A percentile compares a stretch with the other conserved stretches of the same genome.
Evolutionary conservation across 768 basidiomycete species (phyloP).

Genomic region (Auricularia auricula-judae): DNA sequence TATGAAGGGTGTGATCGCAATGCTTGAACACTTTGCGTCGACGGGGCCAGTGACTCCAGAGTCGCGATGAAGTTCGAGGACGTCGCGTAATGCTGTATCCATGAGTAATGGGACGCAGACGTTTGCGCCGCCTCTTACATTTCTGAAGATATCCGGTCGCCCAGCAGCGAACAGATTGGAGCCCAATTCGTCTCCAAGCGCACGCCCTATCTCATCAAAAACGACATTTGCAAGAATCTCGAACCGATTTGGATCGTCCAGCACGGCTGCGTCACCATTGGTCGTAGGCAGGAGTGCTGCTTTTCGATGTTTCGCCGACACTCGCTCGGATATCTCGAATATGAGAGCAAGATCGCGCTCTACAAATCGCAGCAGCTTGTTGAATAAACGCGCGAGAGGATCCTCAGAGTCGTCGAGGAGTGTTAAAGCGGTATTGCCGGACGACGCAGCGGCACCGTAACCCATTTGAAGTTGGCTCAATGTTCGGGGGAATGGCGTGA

Average conservation of each 20-base stretch:
- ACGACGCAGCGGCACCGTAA: slow-evolving; percentile 11
- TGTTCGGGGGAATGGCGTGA: slow-evolving; percentile 37
- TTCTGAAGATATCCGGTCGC: slow-evolving; percentile 79
- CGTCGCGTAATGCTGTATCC: slow-evolving; percentile 65
- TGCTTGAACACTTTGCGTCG: slow-evolving; percentile 50
- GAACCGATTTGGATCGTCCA: slow-evolving; percentile 35
- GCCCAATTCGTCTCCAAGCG: slow-evolving; percentile 81
- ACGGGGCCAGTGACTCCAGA: slow-evolving; percentile 75
- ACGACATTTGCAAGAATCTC: slow-evolving; percentile 81
- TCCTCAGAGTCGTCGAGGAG: slow-evolving; percentile 58
- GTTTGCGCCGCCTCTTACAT: slow-evolving; percentile 34
- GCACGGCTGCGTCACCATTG: slow-evolving; percentile 8
- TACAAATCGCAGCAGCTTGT: slow-evolving; percentile 69
- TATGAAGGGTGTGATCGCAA: slow-evolving; percentile 70
- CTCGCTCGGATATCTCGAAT: slow-evolving; percentile 66
- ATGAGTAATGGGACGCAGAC: neutral
- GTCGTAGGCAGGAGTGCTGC: slow-evolving; percentile 4
- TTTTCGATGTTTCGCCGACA: slow-evolving; percentile 33
- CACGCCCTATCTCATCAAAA: slow-evolving; percentile 73
- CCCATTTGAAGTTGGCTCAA: slow-evolving; percentile 20
- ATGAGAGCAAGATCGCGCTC: slow-evolving; percentile 63
- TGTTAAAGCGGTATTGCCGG: slow-evolving; percentile 26
- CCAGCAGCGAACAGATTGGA: slow-evolving; percentile 81
- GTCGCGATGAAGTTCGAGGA: slow-evolving; percentile 74
- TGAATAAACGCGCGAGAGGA: slow-evolving; percentile 67